phyloP scores from a whole-genome alignment of 2,329 filamentous ascomycete species.

The Chaetothyriales sp. region DNA sequence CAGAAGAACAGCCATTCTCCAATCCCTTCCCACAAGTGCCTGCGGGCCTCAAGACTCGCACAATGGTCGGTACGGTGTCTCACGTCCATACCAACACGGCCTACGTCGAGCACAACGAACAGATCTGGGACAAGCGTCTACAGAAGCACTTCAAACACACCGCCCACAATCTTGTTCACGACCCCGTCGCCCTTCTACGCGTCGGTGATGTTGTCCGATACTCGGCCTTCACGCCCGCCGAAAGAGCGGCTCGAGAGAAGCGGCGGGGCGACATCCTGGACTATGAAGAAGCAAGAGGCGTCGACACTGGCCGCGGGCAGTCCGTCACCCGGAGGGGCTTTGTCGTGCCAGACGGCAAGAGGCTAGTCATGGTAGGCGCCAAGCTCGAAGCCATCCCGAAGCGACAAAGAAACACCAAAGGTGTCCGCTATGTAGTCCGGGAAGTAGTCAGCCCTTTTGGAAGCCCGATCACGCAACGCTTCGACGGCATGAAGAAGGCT shows the following conservation, averaged over 20 bases:
- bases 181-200: conserved; percentile 10
- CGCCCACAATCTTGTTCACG: conserved; percentile 14
- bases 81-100: conserved; percentile 2
- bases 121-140: conserved; percentile 12
- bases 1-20: background rate
- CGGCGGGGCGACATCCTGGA: background rate
- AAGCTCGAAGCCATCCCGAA: background rate
- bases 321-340: background rate
- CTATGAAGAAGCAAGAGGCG: background rate
- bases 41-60: background rate
- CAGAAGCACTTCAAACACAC: conserved; percentile 14
- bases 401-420: background rate
- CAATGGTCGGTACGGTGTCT: background rate
- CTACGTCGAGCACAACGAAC: conserved; percentile 1
- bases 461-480: background rate
- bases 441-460: conserved; percentile 17
- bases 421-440: conserved; percentile 10
- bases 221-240: conserved; percentile 8
- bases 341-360: background rate
- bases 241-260: conserved; percentile 4
- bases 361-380: background rate
- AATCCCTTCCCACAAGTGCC: background rate
- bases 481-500: background rate
- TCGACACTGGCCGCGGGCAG: background rate
- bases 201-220: conserved; percentile 16